Evolutionary conservation across 1,284 basidiomycete genomes (phyloP).

Genomic region (Xerocomus nothofagi): DNA sequence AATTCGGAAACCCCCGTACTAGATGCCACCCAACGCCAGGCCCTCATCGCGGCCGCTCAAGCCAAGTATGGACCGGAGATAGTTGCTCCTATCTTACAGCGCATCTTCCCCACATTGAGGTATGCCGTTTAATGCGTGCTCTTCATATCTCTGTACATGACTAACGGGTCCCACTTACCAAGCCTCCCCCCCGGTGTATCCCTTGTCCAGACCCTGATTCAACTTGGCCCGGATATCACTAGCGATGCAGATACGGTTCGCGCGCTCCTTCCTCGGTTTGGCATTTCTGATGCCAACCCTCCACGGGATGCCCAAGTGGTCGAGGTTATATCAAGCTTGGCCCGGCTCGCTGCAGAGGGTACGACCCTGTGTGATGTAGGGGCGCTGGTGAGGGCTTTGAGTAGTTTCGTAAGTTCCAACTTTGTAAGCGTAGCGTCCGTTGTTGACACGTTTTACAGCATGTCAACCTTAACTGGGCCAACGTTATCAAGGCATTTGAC

Average conservation of each 20-base stretch:
- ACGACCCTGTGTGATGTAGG: constrained; percentile 72
- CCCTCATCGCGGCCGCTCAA: constrained; percentile 69
- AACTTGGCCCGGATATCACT: constrained; percentile 76
- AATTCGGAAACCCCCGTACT: constrained; percentile 65
- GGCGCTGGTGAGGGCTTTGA: constrained; percentile 69
- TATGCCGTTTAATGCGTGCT: constrained; percentile 32
- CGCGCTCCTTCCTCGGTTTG: constrained; percentile 69
- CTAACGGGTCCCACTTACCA: constrained; percentile 15
- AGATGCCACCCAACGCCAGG: constrained; percentile 68
- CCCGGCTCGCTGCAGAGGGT: constrained; percentile 69
- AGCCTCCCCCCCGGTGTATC: constrained; percentile 68
- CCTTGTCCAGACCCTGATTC: constrained; percentile 69
- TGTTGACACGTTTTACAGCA: constrained; percentile 43
- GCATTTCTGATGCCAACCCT: constrained; percentile 64
- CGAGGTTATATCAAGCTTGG: constrained; percentile 66
- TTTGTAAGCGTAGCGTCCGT: constrained; percentile 11
- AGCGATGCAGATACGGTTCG: constrained; percentile 68
- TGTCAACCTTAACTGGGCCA: constrained; percentile 73
- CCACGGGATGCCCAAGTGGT: constrained; percentile 69
- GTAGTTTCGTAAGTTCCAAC: constrained; percentile 58
- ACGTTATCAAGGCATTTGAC: constrained; percentile 78
- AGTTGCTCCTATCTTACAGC: constrained; percentile 51
- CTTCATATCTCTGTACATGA: constrained; percentile 11
- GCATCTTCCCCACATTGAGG: constrained; percentile 59
- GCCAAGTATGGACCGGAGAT: constrained; percentile 69